Percentiles rank a stretch among this genome's conserved stretches.
phyloP scores from a whole-genome alignment of 1,284 basidiomycete genomes.

The Laetiporus sulphureus region DNA sequence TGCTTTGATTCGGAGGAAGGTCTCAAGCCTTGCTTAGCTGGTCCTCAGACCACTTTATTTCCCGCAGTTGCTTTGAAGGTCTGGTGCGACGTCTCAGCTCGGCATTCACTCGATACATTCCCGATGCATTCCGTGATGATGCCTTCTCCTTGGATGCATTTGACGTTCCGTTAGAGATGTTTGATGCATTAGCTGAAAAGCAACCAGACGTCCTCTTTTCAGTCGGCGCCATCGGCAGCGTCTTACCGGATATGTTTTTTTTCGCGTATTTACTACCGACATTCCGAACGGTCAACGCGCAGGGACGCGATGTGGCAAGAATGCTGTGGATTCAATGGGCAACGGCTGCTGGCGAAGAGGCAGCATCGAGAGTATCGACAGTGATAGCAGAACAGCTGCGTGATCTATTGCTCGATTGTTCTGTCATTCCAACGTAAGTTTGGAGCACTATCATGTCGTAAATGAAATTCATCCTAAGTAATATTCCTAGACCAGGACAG shows the following conservation, averaged over 20 bases:
- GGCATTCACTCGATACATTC: constrained; percentile 32
- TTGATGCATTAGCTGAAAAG: constrained; percentile 26
- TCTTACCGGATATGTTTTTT: constrained; percentile 41
- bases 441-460: no score
- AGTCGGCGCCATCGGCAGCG: constrained; percentile 7
- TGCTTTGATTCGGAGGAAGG: no score
- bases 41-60: constrained; percentile 35
- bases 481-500: constrained; percentile 11
- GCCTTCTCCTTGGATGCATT: constrained; percentile 10
- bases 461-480: no score
- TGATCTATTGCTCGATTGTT: constrained; percentile 35
- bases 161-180: constrained; percentile 27
- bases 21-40: no score
- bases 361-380: no score
- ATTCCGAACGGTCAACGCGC: constrained; percentile 14
- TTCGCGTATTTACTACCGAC: constrained; percentile 41
- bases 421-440: constrained; percentile 24
- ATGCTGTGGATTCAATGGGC: constrained; percentile 21
- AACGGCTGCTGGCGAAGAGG: no score
- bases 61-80: constrained; percentile 26
- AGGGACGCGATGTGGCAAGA: constrained; percentile 11
- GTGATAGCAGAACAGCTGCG: no score
- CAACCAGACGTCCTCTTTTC: constrained; percentile 10
- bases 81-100: constrained; percentile 30
- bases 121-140: constrained; percentile 28